A percentile compares a stretch with the other conserved stretches of the same genome.
phyloP scores from a whole-genome alignment of 768 basidiomycete species.

The Cantharellus anzutake region DNA sequence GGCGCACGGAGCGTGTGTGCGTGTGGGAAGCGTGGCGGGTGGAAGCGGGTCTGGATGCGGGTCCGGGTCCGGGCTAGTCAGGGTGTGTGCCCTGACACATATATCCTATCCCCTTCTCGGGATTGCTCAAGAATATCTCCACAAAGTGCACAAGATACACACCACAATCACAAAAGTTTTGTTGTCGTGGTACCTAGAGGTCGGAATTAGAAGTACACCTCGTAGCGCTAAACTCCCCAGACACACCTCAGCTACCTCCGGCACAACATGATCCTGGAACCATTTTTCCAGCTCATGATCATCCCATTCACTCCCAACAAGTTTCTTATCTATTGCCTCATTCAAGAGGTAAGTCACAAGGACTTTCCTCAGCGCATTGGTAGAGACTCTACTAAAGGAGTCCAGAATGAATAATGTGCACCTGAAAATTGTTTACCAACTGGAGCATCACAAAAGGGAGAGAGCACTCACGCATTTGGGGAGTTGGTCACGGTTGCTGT shows the following conservation, averaged over 20 bases:
- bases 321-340: slow-evolving; percentile 63
- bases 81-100: too few species aligned
- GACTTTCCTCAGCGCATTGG: slow-evolving; percentile 27
- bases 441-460: too few species aligned
- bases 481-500: background rate
- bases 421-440: too few species aligned
- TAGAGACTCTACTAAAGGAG: slow-evolving; percentile 46
- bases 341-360: slow-evolving; percentile 46
- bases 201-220: too few species aligned
- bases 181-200: slow-evolving; percentile 64
- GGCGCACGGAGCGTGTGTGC: too few species aligned
- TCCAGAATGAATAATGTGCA: slow-evolving; percentile 57
- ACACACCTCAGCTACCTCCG: too few species aligned
- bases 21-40: too few species aligned
- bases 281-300: background rate
- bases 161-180: slow-evolving; percentile 85
- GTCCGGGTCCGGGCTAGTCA: too few species aligned
- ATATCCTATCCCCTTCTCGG: too few species aligned
- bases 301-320: slow-evolving; percentile 17
- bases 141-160: slow-evolving; percentile 81
- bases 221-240: too few species aligned
- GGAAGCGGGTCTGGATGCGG: too few species aligned
- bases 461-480: background rate
- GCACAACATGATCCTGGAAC: slow-evolving; percentile 16
- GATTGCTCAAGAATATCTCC: slow-evolving; percentile 50